Conservation (phyloP, 1,284 basidiomycete genomes). For the Naganishia cerealis region DNA sequence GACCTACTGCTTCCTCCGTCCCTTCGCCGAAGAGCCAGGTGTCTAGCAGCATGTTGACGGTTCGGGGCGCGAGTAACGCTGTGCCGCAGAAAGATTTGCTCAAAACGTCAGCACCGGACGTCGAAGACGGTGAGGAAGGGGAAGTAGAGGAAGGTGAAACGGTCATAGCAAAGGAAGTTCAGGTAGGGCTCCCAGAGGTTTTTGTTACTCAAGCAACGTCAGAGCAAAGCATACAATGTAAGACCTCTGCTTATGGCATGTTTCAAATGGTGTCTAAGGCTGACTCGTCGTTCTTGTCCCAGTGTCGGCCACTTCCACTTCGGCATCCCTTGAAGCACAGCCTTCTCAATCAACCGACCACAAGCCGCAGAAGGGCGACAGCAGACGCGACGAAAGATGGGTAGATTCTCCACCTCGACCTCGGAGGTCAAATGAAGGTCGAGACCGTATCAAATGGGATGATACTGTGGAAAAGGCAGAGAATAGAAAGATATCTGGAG, state of each 20-base stretch:
- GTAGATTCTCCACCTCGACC: not conserved
- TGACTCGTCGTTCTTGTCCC: not conserved
- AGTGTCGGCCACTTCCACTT: not conserved
- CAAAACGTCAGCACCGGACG: not conserved
- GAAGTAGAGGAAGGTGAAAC: slow-evolving; percentile 7
- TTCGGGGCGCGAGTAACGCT: not conserved
- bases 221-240: not conserved
- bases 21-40: not conserved
- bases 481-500: not conserved
- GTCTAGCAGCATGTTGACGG: not conserved
- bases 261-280: not conserved
- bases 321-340: not conserved
- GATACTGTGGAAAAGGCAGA: not conserved
- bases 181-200: not conserved
- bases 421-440: not conserved
- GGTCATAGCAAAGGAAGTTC: not conserved
- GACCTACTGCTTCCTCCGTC: not conserved
- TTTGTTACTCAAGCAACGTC: not conserved
- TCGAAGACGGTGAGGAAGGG: slow-evolving; percentile 15
- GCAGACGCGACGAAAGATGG: not conserved
- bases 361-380: not conserved
- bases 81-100: not conserved
- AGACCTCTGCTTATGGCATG: not conserved
- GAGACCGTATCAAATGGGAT: slow-evolving; percentile 3
- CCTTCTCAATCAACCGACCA: slow-evolving; percentile 1